Base-by-base conservation (phyloP, 495 filamentous ascomycete genomes). In the Hapsidospora chrysogenum region DNA sequence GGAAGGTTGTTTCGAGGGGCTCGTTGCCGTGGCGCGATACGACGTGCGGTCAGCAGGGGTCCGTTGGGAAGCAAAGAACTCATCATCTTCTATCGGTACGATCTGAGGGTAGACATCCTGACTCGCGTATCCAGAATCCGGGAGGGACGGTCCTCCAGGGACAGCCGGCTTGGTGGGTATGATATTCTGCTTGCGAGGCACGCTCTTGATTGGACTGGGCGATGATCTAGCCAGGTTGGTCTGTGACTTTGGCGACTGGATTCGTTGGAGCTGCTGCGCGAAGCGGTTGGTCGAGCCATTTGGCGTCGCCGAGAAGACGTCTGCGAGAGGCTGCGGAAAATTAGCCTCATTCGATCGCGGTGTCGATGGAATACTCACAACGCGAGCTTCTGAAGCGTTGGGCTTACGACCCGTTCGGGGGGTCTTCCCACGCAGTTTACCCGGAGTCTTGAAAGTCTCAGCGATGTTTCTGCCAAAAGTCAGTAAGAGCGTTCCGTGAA, bases 401-500 rank as follows among this genome's bases (percentile, higher is more conserved):
- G 59, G 64, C 54, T 89, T 92, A 30, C 82, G 68, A 10, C 63
- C 63, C 2, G 85, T 93, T 31, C 84, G 70, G 25, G 89, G 87
- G 5, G 89, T 95, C 60, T 92, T 95, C 38, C 86, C 89, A 41
- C 85, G 73, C 58, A 94, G 58, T 44, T 92, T 95, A 16, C 85
- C 87, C 2, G 89, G 89, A 3, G 89, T 96, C 48, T 97, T 97
- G 60, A 96, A 93, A 2, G 86, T 70, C 42, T 96, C 92, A 19
- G 82, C 68, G 36, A 96, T 76, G 52, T 85, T 86, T 32, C 81
- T 86, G 45, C 38, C 31, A 31, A n/a, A n/a, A n/a, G n/a, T n/a
- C n/a, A n/a, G n/a, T n/a, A n/a, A n/a, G n/a, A n/a, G n/a, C n/a
- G n/a, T n/a, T n/a, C n/a, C n/a, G n/a, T n/a, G n/a, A n/a, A n/a